Percentiles rank a stretch among this genome's conserved stretches.
phyloP scores from a whole-genome alignment of 2,329 filamentous ascomycete genomes.

The Xenosphaeropsis pyriputrescens region DNA sequence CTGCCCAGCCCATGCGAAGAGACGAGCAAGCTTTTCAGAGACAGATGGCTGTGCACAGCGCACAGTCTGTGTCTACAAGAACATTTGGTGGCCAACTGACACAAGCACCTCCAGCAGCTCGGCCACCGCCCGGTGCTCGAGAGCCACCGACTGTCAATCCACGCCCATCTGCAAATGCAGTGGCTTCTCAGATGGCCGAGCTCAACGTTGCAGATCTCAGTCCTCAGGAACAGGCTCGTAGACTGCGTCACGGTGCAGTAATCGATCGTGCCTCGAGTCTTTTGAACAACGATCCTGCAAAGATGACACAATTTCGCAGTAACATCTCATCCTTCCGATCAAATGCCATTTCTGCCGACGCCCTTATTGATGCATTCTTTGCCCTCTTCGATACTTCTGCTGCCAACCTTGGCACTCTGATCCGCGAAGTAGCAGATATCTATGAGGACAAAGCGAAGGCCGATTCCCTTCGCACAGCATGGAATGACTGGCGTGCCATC shows the following conservation, averaged over 20 bases:
- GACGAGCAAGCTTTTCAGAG: slow-evolving; percentile 87
- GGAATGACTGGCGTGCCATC: slow-evolving; percentile 91
- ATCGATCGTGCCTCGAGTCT: slow-evolving; percentile 74
- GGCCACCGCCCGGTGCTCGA: slow-evolving; percentile 2
- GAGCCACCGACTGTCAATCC: slow-evolving; percentile 5
- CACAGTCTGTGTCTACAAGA: slow-evolving; percentile 64
- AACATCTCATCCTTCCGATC: slow-evolving; percentile 68
- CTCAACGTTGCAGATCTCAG: slow-evolving; percentile 38
- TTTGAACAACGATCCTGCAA: slow-evolving; percentile 60
- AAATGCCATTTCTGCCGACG: slow-evolving; percentile 52
- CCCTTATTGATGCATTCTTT: slow-evolving; percentile 80
- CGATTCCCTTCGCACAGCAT: slow-evolving; percentile 62
- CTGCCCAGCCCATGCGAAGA: slow-evolving; percentile 65
- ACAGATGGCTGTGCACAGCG: slow-evolving; percentile 80
- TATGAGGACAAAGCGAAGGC: slow-evolving; percentile 73
- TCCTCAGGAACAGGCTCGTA: slow-evolving; percentile 68
- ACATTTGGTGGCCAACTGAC: slow-evolving; percentile 79
- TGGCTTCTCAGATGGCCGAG: slow-evolving; percentile 19
- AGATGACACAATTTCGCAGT: slow-evolving; percentile 63
- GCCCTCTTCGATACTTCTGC: slow-evolving; percentile 72
- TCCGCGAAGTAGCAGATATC: slow-evolving; percentile 84
- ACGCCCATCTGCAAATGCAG: slow-evolving; percentile 9
- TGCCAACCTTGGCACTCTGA: slow-evolving; percentile 69
- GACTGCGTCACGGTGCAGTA: slow-evolving; percentile 69
- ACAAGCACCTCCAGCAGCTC: slow-evolving; percentile 21